Base-by-base conservation (phyloP, 495 filamentous ascomycete genomes). In the Trichoderma virens region DNA sequence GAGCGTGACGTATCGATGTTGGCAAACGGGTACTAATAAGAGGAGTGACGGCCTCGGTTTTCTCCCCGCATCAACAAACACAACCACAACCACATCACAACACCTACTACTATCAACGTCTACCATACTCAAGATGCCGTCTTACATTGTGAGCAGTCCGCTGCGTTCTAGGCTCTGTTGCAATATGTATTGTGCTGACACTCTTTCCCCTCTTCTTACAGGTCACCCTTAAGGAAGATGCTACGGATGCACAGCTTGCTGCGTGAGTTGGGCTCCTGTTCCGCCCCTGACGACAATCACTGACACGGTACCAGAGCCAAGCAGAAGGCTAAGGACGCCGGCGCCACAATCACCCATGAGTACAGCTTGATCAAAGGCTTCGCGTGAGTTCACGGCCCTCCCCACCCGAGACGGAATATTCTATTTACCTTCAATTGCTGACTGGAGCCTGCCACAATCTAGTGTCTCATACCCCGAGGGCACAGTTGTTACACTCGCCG, bases 301-400 rank as follows among this genome's bases (percentile, higher is more conserved):
- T 70, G 63, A 70, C 62, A 30, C 31, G 9, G 3, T 16, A 56
- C 69, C 34, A 92, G 88, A 65, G 88, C 90, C 65, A 96, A 96
- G 85, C 76, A 90, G 65, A 69, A 83, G 1, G 87, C 85, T 61
- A 74, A 70, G 51, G 78, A 83, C 34, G 84, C 91, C 68, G 93
- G 93, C 65, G 94, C 93, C 65, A 83, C 81, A 70, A 92, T 97
- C 76, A 84, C 76, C 62, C 85, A 93, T 68, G 90, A 93, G 71
- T 97, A 90, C 80, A 86, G 75, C 41, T 73, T 98, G 66, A 91
- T 95, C 79, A 93, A 91, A 75, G 91, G 90, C 43, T 97, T 97
- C 80, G 86, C 88, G 94, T 97, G 85, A 70, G 89, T 68, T 25
- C 64, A 56, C 56, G 64, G 34, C 45, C 56, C 11, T 23, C 28